Conservation (phyloP, 2,329 filamentous ascomycete species). For the Apiospora phragmitis region DNA sequence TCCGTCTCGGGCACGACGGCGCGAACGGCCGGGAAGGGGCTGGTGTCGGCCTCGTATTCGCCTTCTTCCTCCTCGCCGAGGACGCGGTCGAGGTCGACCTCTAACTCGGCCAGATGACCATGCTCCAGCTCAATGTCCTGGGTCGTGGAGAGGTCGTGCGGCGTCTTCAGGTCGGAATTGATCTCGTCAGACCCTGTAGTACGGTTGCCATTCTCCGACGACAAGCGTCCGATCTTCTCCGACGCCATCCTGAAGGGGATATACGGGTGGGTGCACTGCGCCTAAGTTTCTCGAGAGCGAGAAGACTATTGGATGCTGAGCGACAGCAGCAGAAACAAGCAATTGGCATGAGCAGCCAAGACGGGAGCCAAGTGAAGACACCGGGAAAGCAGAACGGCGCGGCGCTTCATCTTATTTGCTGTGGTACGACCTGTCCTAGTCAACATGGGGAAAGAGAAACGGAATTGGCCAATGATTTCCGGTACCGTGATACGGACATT, state of each 20-base stretch:
- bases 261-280: neutral
- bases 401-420: neutral
- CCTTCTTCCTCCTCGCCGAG: constrained; percentile 27
- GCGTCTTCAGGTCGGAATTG: constrained; percentile 16
- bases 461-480: neutral
- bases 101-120: constrained; percentile 32
- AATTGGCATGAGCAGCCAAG: neutral
- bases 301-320: neutral
- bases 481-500: neutral
- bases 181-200: constrained; percentile 10
- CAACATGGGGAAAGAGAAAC: neutral
- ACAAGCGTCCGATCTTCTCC: constrained; percentile 12
- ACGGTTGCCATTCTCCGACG: constrained; percentile 7
- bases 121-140: constrained; percentile 24
- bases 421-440: neutral
- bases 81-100: constrained; percentile 31
- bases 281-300: neutral
- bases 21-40: constrained; percentile 40
- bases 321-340: neutral
- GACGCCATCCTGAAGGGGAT: neutral
- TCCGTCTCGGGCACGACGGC: constrained; percentile 44
- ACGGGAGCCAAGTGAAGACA: neutral
- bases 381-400: neutral
- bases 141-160: constrained; percentile 10
- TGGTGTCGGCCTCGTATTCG: constrained; percentile 32